Evolutionary conservation across 139 green algal genomes (phyloP).

Genomic region (Chlamydomonas sphaeroides): DNA sequence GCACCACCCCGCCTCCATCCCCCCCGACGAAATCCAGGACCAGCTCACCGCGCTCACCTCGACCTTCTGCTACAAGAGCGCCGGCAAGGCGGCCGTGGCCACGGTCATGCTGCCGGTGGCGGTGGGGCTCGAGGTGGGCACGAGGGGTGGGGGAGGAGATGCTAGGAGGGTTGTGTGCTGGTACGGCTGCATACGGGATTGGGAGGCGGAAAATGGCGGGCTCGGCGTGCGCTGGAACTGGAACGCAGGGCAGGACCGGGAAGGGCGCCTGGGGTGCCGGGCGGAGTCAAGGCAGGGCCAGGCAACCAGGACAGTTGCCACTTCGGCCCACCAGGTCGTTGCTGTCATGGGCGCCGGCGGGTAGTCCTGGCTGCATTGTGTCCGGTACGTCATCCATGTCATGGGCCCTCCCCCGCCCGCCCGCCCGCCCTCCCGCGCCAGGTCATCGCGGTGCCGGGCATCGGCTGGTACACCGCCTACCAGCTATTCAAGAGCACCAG

Average conservation of each 20-base stretch:
- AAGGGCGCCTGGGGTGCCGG: no score
- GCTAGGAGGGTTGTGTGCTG: no score
- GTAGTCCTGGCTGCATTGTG: no score
- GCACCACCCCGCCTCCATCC: conserved; percentile 42
- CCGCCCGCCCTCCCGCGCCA: background rate
- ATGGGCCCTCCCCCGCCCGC: background rate
- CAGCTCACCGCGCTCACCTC: conserved; percentile 49
- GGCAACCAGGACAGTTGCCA: no score
- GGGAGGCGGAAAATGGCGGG: no score
- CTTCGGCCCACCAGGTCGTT: no score
- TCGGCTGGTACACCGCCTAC: conserved; percentile 52
- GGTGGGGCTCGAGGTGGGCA: conserved; percentile 46
- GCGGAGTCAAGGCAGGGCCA: no score
- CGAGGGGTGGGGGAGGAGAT: background rate
- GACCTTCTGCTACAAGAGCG: conserved; percentile 45
- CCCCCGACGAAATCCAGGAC: conserved; percentile 48
- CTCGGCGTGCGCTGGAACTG: no score
- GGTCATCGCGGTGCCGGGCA: conserved; percentile 40
- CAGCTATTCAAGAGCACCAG: conserved; percentile 59
- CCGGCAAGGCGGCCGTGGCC: conserved; percentile 46
- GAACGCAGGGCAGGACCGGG: no score
- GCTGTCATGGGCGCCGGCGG: no score
- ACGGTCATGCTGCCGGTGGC: conserved; percentile 56
- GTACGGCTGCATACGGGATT: no score
- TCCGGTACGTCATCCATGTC: no score